Base-by-base conservation (phyloP, 495 filamentous ascomycete species). In the Endocarpon pusillum region DNA sequence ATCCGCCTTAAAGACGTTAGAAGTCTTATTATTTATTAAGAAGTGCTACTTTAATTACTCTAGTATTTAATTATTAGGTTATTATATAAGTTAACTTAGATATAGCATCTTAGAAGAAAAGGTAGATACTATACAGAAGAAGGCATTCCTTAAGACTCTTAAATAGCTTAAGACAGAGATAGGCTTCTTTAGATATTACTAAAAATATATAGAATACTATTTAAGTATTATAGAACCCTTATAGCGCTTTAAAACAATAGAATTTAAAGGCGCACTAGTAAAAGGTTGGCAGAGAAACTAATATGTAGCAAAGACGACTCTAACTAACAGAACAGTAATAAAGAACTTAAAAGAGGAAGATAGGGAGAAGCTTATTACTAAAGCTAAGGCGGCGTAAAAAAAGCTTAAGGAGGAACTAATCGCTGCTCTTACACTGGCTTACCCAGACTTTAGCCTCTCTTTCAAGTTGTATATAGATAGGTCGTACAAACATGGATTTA, bases 1-100 rank as follows among this genome's bases (percentile, higher is more conserved):
- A 7, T 3, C 14, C 26, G 26, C 5, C 14, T 14, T 37, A 26
- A 34, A 33, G 19, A 15, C 11, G 27, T 15, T 15, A 11, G 4
- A 34, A 28, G 30, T 12, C 30, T 26, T 37, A n/a, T 5, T 37
- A 34, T 4, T 15, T 25, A 25, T 25, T 25, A 25, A 25, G 12
- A 25, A 25, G 23, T 25, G 12, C 23, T 25, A 8, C 12, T 25
- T 25, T n/a, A n/a, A n/a, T n/a, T n/a, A n/a, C n/a, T n/a, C n/a
- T n/a, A n/a, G n/a, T n/a, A n/a, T n/a, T n/a, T n/a, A 25, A 25
- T 25, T 25, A 25, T 25, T 25, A 25, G 12, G 12, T 8, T 25
- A 25, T 25, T 8, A 25, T 8, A 25, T 25, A 8, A 8, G 8
- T 25, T 8, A 25, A 12, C 8, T 25, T 25, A 8, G 23, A 12